A percentile compares a stretch with the other conserved stretches of the same genome.
Conservation (phyloP, 2,329 filamentous ascomycete genomes). For the Neoarthrinium moseri region DNA sequence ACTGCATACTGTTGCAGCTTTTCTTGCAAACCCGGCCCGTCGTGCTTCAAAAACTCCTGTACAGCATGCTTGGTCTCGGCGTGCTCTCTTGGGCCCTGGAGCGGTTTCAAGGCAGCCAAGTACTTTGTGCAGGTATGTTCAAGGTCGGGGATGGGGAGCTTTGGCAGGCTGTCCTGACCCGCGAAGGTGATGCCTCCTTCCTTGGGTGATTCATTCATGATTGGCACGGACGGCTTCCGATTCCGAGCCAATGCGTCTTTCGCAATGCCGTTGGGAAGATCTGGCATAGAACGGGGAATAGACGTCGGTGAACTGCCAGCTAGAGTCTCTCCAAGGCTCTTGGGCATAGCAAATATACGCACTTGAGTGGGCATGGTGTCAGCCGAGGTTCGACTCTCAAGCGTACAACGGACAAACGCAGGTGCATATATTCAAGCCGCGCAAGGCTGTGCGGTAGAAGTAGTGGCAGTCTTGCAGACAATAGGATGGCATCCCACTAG, state of each 20-base stretch:
- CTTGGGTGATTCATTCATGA: slow-evolving; percentile 45
- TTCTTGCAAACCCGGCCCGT: slow-evolving; percentile 84
- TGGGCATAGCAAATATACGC: slow-evolving; percentile 69
- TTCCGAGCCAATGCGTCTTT: slow-evolving; percentile 27
- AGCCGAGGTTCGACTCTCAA: slow-evolving; percentile 48
- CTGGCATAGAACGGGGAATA: slow-evolving; percentile 39
- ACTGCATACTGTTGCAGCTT: slow-evolving; percentile 87
- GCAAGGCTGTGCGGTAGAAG: slow-evolving; percentile 87
- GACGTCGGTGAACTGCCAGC: slow-evolving; percentile 40
- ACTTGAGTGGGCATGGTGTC: slow-evolving; percentile 63
- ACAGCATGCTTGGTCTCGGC: slow-evolving; percentile 78
- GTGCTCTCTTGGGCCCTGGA: slow-evolving; percentile 80
- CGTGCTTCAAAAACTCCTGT: slow-evolving; percentile 75
- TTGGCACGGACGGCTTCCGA: slow-evolving; percentile 27
- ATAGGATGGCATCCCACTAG: slow-evolving; percentile 73
- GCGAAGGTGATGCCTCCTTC: slow-evolving; percentile 83
- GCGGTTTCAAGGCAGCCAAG: slow-evolving; percentile 71
- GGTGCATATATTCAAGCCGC: slow-evolving; percentile 80
- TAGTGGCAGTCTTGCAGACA: slow-evolving; percentile 88
- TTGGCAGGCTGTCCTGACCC: slow-evolving; percentile 82
- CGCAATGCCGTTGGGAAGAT: slow-evolving; percentile 20
- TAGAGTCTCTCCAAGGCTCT: slow-evolving; percentile 71
- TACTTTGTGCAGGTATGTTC: slow-evolving; percentile 78
- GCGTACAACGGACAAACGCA: slow-evolving; percentile 74
- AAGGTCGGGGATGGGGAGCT: slow-evolving; percentile 88